These are phyloP conservation scores for Candida manassasensis DNA, from an alignment of 805 yeast species.

Conservation along the genomic window DNA sequence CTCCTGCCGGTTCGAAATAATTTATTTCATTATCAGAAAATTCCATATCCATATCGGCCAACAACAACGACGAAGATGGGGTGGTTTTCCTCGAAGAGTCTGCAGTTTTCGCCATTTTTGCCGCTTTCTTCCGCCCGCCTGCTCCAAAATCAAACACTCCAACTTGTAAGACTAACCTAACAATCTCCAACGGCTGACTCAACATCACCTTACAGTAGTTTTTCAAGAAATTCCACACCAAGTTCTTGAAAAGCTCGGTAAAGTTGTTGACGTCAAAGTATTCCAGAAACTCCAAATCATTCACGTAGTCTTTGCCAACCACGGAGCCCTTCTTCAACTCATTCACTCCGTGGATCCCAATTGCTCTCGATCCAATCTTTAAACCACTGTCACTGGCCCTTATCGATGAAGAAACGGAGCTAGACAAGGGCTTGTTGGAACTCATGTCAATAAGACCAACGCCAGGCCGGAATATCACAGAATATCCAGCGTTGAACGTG, in stretches of 20 bases:
- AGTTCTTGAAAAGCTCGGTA: constrained; percentile 50
- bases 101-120: constrained; percentile 13
- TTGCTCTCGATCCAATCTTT: constrained; percentile 7
- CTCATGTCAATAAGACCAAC: constrained; percentile 52
- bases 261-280: constrained; percentile 58
- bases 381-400: constrained; percentile 12
- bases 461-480: constrained; percentile 57
- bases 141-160: constrained; percentile 49
- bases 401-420: constrained; percentile 9
- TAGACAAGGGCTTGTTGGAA: constrained; percentile 31
- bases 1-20: constrained; percentile 29
- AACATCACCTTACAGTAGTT: constrained; percentile 66
- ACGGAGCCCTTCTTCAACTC: constrained; percentile 14
- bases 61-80: constrained; percentile 1
- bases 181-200: constrained; percentile 86
- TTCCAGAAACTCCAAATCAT: constrained; percentile 63
- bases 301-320: constrained; percentile 39
- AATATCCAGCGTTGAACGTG: constrained; percentile 59
- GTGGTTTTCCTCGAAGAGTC: constrained; percentile 4
- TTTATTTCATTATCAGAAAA: constrained; percentile 23
- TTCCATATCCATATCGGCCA: constrained; percentile 10
- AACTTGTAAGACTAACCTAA: constrained; percentile 73
- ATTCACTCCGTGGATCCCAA: constrained; percentile 13
- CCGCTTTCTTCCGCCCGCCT: constrained; percentile 2
- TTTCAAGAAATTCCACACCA: constrained; percentile 57